Evolutionary conservation across 257 asterid species (phyloP), one percentile per base, ranked within the genome.

Genomic region (Agastache rugosa): DNA sequence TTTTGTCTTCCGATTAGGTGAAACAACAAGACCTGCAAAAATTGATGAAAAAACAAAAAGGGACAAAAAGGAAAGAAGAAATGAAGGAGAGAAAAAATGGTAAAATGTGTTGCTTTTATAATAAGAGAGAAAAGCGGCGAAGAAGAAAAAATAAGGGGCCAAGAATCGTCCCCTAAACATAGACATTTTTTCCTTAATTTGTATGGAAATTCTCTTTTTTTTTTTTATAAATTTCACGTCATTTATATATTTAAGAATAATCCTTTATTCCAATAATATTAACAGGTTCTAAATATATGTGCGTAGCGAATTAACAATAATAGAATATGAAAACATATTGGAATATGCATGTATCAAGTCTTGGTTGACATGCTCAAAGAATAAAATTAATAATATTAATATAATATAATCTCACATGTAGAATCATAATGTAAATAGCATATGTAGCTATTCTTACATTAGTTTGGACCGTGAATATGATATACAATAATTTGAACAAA

Each of bases 41-140:
- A 69, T 23, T 66, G 72, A 72, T 45, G 58, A 64, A 47, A 64
- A 42, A 58, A 59, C 42, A 50, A 58, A 59, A 55, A 59, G 23
- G 65, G 60, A 55, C 67, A 71, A 76, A 64, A 37, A 69, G 60
- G 70, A 71, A 64, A 53, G 77, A 78, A 79, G 85, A 82, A 55
- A 76, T 64, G 72, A 34, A 47, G 50, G 17, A 20, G 44, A 51
- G 45, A 51, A 41, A 53, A 41, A 42, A 41, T 41, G 70, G 17
- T 34, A 25, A 61, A 67, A 60, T 78, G 76, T 3, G 74, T 72
- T 51, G 54, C 37, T 78, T 83, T 81, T 70, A 79, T 63, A 77
- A 15, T 39, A 47, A 69, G 83, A 81, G 96, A 81, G 5, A 84
- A 71, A 51, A 78, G 77, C 81, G 91, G 90, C 7, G 69, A 3